These are phyloP conservation scores for Allomyces javanicus DNA, from an alignment of 192 early-diverging fungal genomes.

Conservation along the genomic window DNA sequence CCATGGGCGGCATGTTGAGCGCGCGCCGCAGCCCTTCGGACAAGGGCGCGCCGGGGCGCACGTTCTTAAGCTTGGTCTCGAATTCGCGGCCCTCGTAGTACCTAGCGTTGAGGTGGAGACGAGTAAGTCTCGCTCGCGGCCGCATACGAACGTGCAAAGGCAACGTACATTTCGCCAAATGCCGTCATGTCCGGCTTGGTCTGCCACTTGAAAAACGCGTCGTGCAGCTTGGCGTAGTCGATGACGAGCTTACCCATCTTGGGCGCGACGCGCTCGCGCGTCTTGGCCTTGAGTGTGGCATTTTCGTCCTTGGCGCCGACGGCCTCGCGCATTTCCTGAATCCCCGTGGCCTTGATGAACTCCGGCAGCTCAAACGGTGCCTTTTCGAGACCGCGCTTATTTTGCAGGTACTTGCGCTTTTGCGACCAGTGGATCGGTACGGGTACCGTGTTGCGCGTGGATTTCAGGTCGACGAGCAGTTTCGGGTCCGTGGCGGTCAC, in stretches of 20 bases:
- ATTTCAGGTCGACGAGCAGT: constrained; percentile 77
- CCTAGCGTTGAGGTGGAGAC: constrained; percentile 19
- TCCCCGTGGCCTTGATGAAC: constrained; percentile 93
- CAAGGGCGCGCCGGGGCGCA: constrained; percentile 60
- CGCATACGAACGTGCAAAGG: not conserved
- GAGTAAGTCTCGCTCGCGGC: constrained; percentile 7
- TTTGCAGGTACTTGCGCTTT: constrained; percentile 91
- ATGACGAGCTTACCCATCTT: constrained; percentile 93
- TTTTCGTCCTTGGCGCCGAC: constrained; percentile 76
- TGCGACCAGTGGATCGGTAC: constrained; percentile 90
- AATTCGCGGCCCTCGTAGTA: constrained; percentile 97
- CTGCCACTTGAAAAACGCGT: constrained; percentile 93
- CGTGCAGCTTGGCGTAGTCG: constrained; percentile 94
- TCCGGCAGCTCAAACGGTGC: constrained; percentile 86
- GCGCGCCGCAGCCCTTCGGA: constrained; percentile 72
- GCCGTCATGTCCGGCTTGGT: constrained; percentile 51
- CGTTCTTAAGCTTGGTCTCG: constrained; percentile 66
- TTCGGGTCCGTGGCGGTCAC: constrained; percentile 76
- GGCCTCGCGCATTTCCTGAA: constrained; percentile 84
- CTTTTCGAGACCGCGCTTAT: constrained; percentile 92
- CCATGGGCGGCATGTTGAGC: constrained; percentile 73
- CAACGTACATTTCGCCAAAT: constrained; percentile 61
- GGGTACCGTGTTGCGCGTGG: constrained; percentile 80
- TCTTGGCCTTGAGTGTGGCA: constrained; percentile 56
- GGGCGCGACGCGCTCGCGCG: constrained; percentile 66